Conservation (phyloP, 352 stramenopile species). For the Globisporangium viniferum region DNA sequence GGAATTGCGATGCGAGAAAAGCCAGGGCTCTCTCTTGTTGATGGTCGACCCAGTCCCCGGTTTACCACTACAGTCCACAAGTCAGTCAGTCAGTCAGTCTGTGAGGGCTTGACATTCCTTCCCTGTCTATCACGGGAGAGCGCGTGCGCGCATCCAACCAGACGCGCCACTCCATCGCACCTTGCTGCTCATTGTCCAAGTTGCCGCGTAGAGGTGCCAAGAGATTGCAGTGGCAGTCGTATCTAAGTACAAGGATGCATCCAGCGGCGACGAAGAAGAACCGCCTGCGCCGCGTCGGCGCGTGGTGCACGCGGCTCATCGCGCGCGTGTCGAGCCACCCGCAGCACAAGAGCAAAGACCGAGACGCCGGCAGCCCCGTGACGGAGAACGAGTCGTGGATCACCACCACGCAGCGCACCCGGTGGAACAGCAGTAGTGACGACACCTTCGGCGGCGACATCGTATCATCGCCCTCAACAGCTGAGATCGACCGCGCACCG, state of each 20-base stretch:
- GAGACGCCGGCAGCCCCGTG: background rate
- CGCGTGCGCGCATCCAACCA: background rate
- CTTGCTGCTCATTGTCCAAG: conserved; percentile 10
- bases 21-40: background rate
- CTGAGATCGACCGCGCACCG: conserved; percentile 1
- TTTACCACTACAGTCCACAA: background rate
- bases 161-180: background rate
- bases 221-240: background rate
- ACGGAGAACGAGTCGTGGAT: conserved; percentile 17
- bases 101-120: background rate
- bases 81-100: background rate
- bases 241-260: background rate
- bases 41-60: background rate
- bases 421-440: conserved; percentile 5
- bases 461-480: background rate
- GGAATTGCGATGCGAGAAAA: background rate
- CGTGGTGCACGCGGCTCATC: conserved; percentile 14
- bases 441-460: background rate
- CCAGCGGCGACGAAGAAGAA: background rate
- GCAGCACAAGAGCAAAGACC: background rate
- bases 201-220: background rate
- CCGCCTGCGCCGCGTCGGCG: conserved; percentile 8
- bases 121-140: background rate
- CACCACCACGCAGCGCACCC: background rate
- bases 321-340: conserved; percentile 3